Evolutionary conservation across 805 yeast genomes (phyloP).

Genomic region (Candida peoriensis): DNA sequence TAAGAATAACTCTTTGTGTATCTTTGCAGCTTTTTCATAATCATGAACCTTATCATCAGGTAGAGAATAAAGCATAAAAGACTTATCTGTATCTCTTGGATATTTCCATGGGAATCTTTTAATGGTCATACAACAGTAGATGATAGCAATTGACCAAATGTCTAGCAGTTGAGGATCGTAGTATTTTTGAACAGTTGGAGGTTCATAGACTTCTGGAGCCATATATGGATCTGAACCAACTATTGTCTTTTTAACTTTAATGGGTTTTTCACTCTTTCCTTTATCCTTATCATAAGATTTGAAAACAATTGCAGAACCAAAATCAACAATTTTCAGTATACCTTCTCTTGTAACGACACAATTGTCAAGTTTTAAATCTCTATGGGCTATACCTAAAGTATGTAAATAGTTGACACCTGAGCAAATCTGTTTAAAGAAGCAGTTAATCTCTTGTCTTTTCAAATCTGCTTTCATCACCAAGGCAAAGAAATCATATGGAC

Average conservation of each 20-base stretch:
- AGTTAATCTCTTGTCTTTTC: constrained; percentile 77
- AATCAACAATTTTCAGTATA: constrained; percentile 72
- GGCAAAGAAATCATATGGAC: constrained; percentile 80
- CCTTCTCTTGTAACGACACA: constrained; percentile 76
- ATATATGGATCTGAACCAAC: constrained; percentile 85
- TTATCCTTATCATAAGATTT: constrained; percentile 60
- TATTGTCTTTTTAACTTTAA: constrained; percentile 26
- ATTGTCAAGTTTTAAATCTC: constrained; percentile 79
- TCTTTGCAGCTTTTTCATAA: constrained; percentile 63
- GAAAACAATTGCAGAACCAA: constrained; percentile 81
- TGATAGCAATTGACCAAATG: constrained; percentile 81
- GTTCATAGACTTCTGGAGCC: constrained; percentile 72
- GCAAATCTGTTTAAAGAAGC: constrained; percentile 71
- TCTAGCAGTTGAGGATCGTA: constrained; percentile 79
- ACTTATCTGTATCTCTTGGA: constrained; percentile 64
- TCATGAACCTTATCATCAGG: constrained; percentile 75
- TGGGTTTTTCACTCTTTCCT: constrained; percentile 55
- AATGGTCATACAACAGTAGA: constrained; percentile 81
- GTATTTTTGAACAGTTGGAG: constrained; percentile 26
- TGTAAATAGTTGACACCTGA: constrained; percentile 73
- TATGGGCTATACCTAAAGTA: constrained; percentile 73
- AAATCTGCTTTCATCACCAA: constrained; percentile 83
- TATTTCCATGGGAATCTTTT: constrained; percentile 87
- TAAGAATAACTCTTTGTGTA: constrained; percentile 59
- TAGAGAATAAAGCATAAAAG: constrained; percentile 60